A percentile compares a stretch with the other conserved stretches of the same genome.
These are phyloP conservation scores for Ophioceras dolichostomum DNA, from an alignment of 2,329 filamentous ascomycete genomes.

Conservation along the genomic window DNA sequence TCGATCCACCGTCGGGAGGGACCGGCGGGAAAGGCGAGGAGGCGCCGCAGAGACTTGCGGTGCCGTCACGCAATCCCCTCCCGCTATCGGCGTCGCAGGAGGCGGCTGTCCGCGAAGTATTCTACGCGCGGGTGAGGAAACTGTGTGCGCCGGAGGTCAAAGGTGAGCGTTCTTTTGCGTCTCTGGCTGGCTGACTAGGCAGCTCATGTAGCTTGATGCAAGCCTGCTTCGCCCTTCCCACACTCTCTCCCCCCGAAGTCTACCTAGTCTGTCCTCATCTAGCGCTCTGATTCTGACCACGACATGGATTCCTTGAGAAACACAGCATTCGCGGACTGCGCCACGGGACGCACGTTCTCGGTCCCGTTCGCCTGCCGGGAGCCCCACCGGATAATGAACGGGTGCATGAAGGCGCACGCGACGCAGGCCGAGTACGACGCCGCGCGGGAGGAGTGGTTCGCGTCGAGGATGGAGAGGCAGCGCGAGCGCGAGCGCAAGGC, in stretches of 20 bases:
- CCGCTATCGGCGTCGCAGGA: slow-evolving; percentile 76
- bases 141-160: slow-evolving; percentile 70
- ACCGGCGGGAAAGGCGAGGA: slow-evolving; percentile 11
- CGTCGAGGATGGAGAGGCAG: slow-evolving; percentile 57
- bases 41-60: slow-evolving; percentile 16
- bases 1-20: slow-evolving; percentile 20
- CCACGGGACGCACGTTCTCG: slow-evolving; percentile 71
- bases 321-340: slow-evolving; percentile 83
- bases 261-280: background rate
- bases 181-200: too few relatives aligned
- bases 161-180: slow-evolving; percentile 46
- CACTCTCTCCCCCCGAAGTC: too few relatives aligned
- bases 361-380: slow-evolving; percentile 77
- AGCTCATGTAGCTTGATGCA: too few relatives aligned
- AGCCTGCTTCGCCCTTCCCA: too few relatives aligned
- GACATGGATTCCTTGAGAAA: background rate
- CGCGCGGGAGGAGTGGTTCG: slow-evolving; percentile 90
- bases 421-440: slow-evolving; percentile 76
- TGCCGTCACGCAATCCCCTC: slow-evolving; percentile 64
- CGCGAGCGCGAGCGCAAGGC: slow-evolving; percentile 53
- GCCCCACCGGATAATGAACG: slow-evolving; percentile 79
- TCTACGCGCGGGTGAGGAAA: slow-evolving; percentile 64
- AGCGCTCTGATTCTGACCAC: background rate
- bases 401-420: slow-evolving; percentile 80
- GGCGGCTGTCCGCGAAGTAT: slow-evolving; percentile 68